Percentiles rank a stretch among this genome's conserved stretches.
Conservation (phyloP, 2,329 filamentous ascomycete species). For the Sordariomycetes sp. region DNA sequence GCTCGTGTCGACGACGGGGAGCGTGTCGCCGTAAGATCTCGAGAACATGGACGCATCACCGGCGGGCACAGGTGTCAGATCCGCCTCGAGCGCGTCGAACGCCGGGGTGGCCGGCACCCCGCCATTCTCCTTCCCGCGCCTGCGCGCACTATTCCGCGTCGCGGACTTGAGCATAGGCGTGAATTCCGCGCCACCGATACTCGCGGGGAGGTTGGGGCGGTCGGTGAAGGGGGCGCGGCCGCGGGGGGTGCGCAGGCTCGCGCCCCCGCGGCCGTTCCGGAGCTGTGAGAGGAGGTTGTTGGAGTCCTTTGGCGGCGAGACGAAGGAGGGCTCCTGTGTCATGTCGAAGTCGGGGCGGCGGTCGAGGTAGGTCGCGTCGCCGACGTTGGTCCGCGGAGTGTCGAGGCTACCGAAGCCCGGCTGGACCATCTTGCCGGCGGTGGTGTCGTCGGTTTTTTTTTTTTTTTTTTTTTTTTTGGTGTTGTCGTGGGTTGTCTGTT, state of each 20-base stretch:
- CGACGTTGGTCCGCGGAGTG: constrained; percentile 74
- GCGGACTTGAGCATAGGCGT: constrained; percentile 81
- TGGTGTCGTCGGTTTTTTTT: too few species aligned
- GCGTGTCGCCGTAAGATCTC: constrained; percentile 50
- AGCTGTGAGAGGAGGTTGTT: constrained; percentile 57
- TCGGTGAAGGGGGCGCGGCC: constrained; percentile 56
- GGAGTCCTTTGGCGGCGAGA: constrained; percentile 52
- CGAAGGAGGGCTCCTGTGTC: constrained; percentile 78
- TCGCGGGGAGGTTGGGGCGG: constrained; percentile 55
- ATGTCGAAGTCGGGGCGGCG: constrained; percentile 64
- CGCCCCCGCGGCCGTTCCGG: constrained; percentile 47
- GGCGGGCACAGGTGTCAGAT: constrained; percentile 61
- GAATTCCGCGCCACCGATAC: constrained; percentile 64
- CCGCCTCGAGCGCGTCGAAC: constrained; percentile 51
- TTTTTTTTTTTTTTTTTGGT: background rate
- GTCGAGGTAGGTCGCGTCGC: constrained; percentile 70
- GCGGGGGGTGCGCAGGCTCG: constrained; percentile 61
- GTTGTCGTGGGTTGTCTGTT: background rate
- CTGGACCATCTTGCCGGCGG: constrained; percentile 40
- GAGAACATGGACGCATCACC: constrained; percentile 63
- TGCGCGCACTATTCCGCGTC: constrained; percentile 58
- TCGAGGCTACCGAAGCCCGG: constrained; percentile 56
- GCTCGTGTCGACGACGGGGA: constrained; percentile 65
- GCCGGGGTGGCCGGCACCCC: constrained; percentile 55
- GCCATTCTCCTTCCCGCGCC: constrained; percentile 48